Conservation (phyloP, 106 monocot species). For the Cymbidium sinense region DNA sequence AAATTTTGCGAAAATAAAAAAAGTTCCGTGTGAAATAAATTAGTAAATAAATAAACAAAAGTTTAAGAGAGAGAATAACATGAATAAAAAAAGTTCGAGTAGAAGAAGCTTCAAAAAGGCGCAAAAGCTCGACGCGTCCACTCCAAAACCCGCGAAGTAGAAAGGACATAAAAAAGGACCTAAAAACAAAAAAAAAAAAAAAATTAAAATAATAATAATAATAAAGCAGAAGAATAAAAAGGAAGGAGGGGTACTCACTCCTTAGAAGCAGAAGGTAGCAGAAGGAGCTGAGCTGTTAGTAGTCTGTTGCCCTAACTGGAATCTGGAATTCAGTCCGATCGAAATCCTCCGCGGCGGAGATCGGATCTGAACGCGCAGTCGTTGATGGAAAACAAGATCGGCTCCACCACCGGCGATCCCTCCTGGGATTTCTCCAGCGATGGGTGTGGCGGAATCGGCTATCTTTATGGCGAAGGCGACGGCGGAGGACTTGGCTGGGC, state of each 20-base stretch:
- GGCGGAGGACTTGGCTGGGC: conserved; percentile 13
- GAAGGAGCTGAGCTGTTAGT: background rate
- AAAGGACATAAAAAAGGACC: background rate
- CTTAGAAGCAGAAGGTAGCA: background rate
- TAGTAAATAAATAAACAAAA: background rate
- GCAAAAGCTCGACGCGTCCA: conserved; percentile 13
- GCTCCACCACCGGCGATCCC: background rate
- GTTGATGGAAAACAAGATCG: conserved; percentile 14
- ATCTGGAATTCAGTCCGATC: background rate
- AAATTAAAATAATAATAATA: background rate
- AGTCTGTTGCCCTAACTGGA: background rate
- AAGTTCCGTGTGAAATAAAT: background rate
- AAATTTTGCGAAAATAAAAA: no score
- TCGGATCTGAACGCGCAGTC: background rate
- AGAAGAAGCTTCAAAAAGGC: conserved; percentile 18
- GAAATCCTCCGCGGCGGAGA: background rate
- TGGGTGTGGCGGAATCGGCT: background rate
- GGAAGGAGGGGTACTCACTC: background rate
- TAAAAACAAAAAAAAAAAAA: conserved; percentile 2
- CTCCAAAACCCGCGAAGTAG: conserved; percentile 18
- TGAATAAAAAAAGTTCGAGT: background rate
- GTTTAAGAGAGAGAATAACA: background rate
- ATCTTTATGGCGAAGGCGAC: background rate
- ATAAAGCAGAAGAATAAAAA: background rate
- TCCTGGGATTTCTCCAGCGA: conserved; percentile 11